phyloP scores from a whole-genome alignment of 352 stramenopile genomes.

The Pythium insidiosum region DNA sequence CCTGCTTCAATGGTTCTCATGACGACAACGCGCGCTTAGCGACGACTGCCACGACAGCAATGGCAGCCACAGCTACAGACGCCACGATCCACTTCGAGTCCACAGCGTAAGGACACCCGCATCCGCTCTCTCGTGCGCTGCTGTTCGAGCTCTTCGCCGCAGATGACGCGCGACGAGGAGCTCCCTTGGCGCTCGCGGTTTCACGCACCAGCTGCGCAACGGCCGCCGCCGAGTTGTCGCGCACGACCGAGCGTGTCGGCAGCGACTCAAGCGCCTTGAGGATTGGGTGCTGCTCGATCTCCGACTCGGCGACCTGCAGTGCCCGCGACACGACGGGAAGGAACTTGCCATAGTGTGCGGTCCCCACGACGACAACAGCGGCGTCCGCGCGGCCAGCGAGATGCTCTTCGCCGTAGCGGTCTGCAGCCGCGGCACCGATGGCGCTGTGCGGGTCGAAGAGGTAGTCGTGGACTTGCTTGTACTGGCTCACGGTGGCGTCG shows the following conservation, averaged over 20 bases:
- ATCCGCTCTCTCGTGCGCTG: too few species aligned
- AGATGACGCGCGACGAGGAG: neutral
- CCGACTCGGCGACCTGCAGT: constrained; percentile 58
- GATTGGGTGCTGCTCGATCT: constrained; percentile 69
- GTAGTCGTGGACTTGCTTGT: constrained; percentile 90
- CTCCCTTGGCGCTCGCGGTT: neutral
- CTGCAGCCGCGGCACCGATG: constrained; percentile 90
- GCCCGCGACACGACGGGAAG: constrained; percentile 88
- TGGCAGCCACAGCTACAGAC: constrained; percentile 2
- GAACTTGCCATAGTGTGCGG: constrained; percentile 98
- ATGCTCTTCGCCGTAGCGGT: constrained; percentile 58
- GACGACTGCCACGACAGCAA: neutral
- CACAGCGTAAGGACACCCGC: too few species aligned
- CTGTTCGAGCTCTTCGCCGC: constrained; percentile 16
- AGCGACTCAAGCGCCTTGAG: constrained; percentile 68
- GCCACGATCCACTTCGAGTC: constrained; percentile 5
- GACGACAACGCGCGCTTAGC: neutral
- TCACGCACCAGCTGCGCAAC: constrained; percentile 45
- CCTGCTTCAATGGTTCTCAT: too few species aligned
- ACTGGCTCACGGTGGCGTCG: constrained; percentile 88
- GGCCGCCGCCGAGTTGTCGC: constrained; percentile 49
- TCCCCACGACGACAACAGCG: constrained; percentile 92
- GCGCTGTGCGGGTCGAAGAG: constrained; percentile 96
- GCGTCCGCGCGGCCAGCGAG: constrained; percentile 48
- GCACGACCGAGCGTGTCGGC: constrained; percentile 49